These are phyloP conservation scores for Dichotomopilus funicola DNA, from an alignment of 2,329 filamentous ascomycete genomes.

Conservation along the genomic window DNA sequence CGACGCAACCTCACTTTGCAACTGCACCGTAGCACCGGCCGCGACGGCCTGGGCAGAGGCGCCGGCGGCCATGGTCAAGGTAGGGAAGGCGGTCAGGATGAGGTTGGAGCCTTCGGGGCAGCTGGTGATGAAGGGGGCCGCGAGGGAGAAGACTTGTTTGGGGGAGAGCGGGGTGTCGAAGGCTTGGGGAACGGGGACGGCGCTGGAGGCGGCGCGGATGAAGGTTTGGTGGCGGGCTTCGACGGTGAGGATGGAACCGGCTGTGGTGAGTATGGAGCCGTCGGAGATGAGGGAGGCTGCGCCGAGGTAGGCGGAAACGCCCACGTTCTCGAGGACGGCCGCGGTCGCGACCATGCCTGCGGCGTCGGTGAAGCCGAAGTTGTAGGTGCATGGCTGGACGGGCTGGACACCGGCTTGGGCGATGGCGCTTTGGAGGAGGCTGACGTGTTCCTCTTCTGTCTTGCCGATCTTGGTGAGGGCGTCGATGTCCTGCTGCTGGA, in stretches of 20 bases:
- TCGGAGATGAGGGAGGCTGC: constrained; percentile 59
- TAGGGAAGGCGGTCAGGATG: constrained; percentile 56
- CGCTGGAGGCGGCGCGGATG: constrained; percentile 54
- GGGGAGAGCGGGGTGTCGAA: constrained; percentile 66
- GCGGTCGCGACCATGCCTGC: constrained; percentile 63
- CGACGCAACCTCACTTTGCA: constrained; percentile 45
- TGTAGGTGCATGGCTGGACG: constrained; percentile 63
- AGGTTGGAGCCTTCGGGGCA: constrained; percentile 63
- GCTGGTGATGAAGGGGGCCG: constrained; percentile 63
- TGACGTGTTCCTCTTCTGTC: constrained; percentile 59
- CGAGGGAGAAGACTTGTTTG: constrained; percentile 65
- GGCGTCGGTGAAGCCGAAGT: constrained; percentile 63
- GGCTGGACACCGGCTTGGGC: constrained; percentile 57
- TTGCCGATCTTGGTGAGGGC: constrained; percentile 56
- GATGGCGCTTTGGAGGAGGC: constrained; percentile 53
- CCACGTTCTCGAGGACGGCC: constrained; percentile 64
- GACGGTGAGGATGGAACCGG: constrained; percentile 64
- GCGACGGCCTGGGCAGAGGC: constrained; percentile 34
- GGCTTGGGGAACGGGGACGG: constrained; percentile 57
- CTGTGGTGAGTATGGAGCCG: constrained; percentile 55
- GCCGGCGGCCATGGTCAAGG: constrained; percentile 45
- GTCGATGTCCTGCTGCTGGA: constrained; percentile 46
- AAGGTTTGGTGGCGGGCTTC: constrained; percentile 70
- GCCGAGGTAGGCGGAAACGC: constrained; percentile 67
- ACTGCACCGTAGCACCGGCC: constrained; percentile 38